Evolutionary conservation across 2,329 filamentous ascomycete species (phyloP).

Genomic region (Colletotrichum caudatum): DNA sequence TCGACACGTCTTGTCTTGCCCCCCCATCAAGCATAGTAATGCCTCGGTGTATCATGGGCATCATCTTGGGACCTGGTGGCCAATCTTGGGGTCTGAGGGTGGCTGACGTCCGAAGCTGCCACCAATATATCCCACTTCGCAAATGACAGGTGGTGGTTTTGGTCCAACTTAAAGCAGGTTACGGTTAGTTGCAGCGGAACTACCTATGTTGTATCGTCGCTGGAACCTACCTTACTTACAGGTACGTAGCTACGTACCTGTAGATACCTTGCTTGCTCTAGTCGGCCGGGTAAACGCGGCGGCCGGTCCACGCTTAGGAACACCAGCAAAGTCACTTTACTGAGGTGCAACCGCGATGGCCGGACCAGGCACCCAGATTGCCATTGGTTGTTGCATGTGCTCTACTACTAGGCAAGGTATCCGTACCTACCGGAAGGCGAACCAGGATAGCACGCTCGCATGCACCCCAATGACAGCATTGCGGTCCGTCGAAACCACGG

Average conservation of each 20-base stretch:
- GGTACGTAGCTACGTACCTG: not conserved
- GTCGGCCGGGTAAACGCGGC: slow-evolving; percentile 31
- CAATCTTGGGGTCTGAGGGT: not conserved
- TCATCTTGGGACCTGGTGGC: not conserved
- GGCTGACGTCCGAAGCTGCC: not conserved
- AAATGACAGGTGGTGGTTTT: not conserved
- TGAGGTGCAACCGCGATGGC: slow-evolving; percentile 2
- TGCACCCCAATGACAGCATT: slow-evolving; percentile 39
- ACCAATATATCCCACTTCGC: not conserved
- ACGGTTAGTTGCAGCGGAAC: not conserved
- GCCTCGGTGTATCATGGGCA: not conserved
- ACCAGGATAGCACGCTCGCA: slow-evolving; percentile 32
- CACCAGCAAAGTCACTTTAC: not conserved
- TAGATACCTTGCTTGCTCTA: slow-evolving; percentile 2
- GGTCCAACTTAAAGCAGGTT: not conserved
- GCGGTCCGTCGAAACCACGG: slow-evolving; percentile 26
- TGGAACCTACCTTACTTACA: not conserved
- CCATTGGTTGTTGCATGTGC: slow-evolving; percentile 6
- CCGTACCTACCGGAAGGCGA: not conserved
- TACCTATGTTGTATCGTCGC: not conserved
- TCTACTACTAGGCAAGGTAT: slow-evolving; percentile 4
- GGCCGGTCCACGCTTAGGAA: not conserved
- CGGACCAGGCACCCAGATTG: slow-evolving; percentile 1
- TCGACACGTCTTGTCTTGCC: not conserved
- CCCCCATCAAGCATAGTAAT: not conserved